Conservation (phyloP, 2,329 filamentous ascomycete genomes). For the Xylaria sp. region DNA sequence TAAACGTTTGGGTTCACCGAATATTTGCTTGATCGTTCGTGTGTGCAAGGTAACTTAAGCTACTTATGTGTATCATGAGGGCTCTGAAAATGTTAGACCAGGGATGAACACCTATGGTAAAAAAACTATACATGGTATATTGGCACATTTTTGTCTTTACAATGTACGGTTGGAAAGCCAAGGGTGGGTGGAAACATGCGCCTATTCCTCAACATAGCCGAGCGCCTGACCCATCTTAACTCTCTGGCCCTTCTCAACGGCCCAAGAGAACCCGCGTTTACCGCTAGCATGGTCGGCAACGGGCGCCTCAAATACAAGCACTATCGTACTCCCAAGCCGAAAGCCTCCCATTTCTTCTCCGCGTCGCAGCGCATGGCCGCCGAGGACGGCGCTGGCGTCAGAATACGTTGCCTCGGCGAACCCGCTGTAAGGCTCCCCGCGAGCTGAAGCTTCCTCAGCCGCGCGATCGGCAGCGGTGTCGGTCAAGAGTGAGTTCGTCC, state of each 20-base stretch:
- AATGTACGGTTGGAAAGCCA: too few species aligned
- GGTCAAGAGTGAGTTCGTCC: constrained; percentile 89
- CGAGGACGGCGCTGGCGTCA: constrained; percentile 75
- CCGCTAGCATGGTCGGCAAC: constrained; percentile 64
- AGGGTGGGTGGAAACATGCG: too few species aligned
- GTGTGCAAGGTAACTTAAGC: too few species aligned
- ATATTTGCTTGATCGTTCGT: too few species aligned
- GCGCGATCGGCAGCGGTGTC: constrained; percentile 90
- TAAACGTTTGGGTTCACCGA: too few species aligned
- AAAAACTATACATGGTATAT: background rate
- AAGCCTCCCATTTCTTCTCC: constrained; percentile 99
- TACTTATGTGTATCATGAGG: too few species aligned
- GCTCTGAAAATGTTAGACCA: too few species aligned
- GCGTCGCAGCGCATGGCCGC: constrained; percentile 80
- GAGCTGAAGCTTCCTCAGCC: constrained; percentile 75
- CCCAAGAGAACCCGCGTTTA: constrained; percentile 81
- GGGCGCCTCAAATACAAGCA: constrained; percentile 95
- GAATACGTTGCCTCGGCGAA: constrained; percentile 92
- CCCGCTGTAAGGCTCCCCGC: constrained; percentile 85
- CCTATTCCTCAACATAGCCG: constrained; percentile 68
- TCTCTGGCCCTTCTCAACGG: constrained; percentile 82
- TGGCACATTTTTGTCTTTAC: background rate
- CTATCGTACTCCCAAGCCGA: constrained; percentile 91
- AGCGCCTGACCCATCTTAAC: constrained; percentile 89
- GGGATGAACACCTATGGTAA: too few species aligned